Percentiles rank a stretch among this genome's conserved stretches.
These are phyloP conservation scores for Plasmodium vinckei DNA, from an alignment of 169 alveolate species.

Conservation along the genomic window DNA sequence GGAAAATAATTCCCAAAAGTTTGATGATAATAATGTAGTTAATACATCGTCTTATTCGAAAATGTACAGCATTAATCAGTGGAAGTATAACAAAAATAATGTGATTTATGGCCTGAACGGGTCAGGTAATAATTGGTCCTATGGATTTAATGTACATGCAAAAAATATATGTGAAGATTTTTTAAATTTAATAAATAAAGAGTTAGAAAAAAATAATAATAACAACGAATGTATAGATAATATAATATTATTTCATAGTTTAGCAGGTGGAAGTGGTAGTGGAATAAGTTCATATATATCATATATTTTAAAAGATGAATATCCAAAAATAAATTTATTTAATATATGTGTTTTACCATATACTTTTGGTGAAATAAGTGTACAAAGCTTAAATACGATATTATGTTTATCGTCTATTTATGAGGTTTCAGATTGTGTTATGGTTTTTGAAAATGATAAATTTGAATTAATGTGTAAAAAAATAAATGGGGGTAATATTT, in stretches of 20 bases:
- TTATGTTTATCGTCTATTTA: slow-evolving; percentile 77
- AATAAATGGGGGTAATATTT: slow-evolving; percentile 21
- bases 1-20: neutral
- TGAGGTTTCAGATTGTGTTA: slow-evolving; percentile 67
- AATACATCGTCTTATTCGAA: too few relatives aligned
- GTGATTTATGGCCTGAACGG: slow-evolving; percentile 69
- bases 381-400: slow-evolving; percentile 75
- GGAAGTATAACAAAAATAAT: slow-evolving; percentile 52
- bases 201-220: slow-evolving; percentile 61
- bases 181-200: slow-evolving; percentile 25
- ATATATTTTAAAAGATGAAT: slow-evolving; percentile 74
- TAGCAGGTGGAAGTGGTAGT: slow-evolving; percentile 83
- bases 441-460: slow-evolving; percentile 39
- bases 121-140: slow-evolving; percentile 76
- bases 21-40: too few relatives aligned
- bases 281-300: slow-evolving; percentile 79
- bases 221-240: slow-evolving; percentile 72
- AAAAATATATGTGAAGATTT: slow-evolving; percentile 67
- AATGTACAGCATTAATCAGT: slow-evolving; percentile 19
- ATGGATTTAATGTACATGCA: slow-evolving; percentile 71
- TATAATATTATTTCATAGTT: slow-evolving; percentile 77
- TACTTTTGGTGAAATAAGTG: slow-evolving; percentile 78
- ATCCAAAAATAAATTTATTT: slow-evolving; percentile 54
- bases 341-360: slow-evolving; percentile 77
- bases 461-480: slow-evolving; percentile 59